Evolutionary conservation across 495 filamentous ascomycete species (phyloP), one percentile per base, ranked within the genome.

Genomic region (Neurospora sp.): DNA sequence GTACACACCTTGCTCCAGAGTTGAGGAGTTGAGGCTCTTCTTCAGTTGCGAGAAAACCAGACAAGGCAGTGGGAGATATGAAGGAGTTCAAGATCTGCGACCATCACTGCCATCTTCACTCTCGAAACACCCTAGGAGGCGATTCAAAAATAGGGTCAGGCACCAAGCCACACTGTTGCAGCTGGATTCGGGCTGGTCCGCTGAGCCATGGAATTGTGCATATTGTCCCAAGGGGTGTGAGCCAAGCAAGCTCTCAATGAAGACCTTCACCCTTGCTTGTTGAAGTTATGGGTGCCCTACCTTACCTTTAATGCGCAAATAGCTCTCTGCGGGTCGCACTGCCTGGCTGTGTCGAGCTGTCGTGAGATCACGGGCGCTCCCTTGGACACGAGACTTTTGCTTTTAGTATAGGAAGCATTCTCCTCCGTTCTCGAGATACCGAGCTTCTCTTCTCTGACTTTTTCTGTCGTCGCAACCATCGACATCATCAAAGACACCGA

Each of bases 151-250:
- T 35, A 65, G 53, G 27, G 27, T 65, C 22, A 65, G 53, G 14
- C 53, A 65, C 53, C 53, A 65, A 65, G 53, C 53, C 53, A 65
- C 53, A 65, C 53, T 65, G 53, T 37, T 65, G 53, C 53, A 27
- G 53, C 53, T 65, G 12, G 27, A 65, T 65, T 65, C 27, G 53
- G 53, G 53, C 27, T 65, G 53, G 53, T 65, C 53, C 53, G 53
- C 53, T 65, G 53, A 35, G 94, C 94, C 59, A 97, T 94, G 0
- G 93, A 97, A 1, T 97, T 97, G 80, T 17, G 53, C 53, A 35
- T 35, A 65, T 37, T 65, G 53, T 65, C 53, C 53, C 27, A 35
- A 35, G 53, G 53, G 53, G 53, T 3, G 53, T 65, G 27, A 65
- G 53, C 53, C 53, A 65, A 65, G 53, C 53, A 65, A 65, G 53